Percentiles rank a stretch among this genome's conserved stretches.
Conservation (phyloP, 2,329 filamentous ascomycete species). For the Annulohypoxylon truncatum region DNA sequence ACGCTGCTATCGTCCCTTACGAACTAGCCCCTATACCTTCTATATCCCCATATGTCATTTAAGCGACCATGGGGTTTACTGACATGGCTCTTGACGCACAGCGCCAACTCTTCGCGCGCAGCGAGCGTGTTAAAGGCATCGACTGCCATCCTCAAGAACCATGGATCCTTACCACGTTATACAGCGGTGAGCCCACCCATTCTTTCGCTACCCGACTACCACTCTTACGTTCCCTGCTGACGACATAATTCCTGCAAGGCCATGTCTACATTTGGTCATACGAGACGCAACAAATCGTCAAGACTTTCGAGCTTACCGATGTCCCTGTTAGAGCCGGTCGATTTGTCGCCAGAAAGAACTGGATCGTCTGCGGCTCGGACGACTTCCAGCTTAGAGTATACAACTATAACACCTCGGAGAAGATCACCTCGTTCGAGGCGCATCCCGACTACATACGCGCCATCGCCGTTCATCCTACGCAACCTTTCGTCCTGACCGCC, state of each 20-base stretch:
- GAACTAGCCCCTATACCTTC: slow-evolving; percentile 13
- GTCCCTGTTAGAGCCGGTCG: slow-evolving; percentile 96
- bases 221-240: slow-evolving; percentile 29
- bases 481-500: slow-evolving; percentile 94
- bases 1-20: neutral
- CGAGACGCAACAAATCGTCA: slow-evolving; percentile 95
- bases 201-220: slow-evolving; percentile 2
- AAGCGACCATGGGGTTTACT: slow-evolving; percentile 40
- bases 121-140: slow-evolving; percentile 94
- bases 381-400: slow-evolving; percentile 91
- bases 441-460: slow-evolving; percentile 99
- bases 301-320: slow-evolving; percentile 98
- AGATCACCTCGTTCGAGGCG: slow-evolving; percentile 96
- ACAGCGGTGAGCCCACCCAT: slow-evolving; percentile 76
- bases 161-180: slow-evolving; percentile 96
- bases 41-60: slow-evolving; percentile 13
- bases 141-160: slow-evolving; percentile 97
- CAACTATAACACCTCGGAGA: slow-evolving; percentile 99
- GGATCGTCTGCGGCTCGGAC: slow-evolving; percentile 95
- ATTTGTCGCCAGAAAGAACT: slow-evolving; percentile 98
- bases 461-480: slow-evolving; percentile 93
- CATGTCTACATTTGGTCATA: slow-evolving; percentile 99
- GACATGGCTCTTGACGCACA: slow-evolving; percentile 57
- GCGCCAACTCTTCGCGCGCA: slow-evolving; percentile 87
- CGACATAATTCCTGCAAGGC: slow-evolving; percentile 62